Evolutionary conservation across 768 basidiomycete species (phyloP), one percentile per base, ranked within the genome.

Genomic region (Russula foetens): DNA sequence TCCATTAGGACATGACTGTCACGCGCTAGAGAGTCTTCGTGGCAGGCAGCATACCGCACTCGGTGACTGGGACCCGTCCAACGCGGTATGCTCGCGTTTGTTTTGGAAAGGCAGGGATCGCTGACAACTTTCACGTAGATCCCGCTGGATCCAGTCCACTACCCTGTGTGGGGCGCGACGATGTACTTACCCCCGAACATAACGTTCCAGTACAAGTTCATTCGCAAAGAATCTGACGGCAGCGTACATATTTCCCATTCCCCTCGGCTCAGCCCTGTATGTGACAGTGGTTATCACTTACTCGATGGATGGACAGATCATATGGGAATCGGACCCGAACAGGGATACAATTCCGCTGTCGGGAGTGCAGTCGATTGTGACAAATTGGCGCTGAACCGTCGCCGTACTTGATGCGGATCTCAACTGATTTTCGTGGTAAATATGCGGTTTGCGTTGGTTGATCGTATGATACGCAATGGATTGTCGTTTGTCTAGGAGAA

Each of bases 281-380:
- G 11, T 35, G 31, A 33, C 4, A 9, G 14, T 12, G 11, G 3
- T 19, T 17, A 19, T 41, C 3, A 41, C 39, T 41, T 28, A 47
- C 19, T 23, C 19, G 11, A 23, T 21, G 39, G 23, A 44, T 29
- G 15, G 0, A 24, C 21, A 61, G 60, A 68, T 85, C 51, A 72
- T 75, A 7, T 85, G 83, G 83, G 84, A 86, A 67, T 81, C 80
- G 0, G 81, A 84, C 63, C 83, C 84, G 2, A 83, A 85, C 63
- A 75, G 82, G 43, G 75, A 71, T 3, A 82, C 76, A 7, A 75
- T 77, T 5, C 74, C 68, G 24, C 45, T 28, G 7, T 61, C 53
- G 3, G 62, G 59, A 33, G n/a, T n/a, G n/a, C n/a, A n/a, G n/a
- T n/a, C n/a, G n/a, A n/a, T n/a, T n/a, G 52, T 53, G 15, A 72